phyloP scores from a whole-genome alignment of 2,329 filamentous ascomycete genomes.

The Bipolaris sorokiniana region DNA sequence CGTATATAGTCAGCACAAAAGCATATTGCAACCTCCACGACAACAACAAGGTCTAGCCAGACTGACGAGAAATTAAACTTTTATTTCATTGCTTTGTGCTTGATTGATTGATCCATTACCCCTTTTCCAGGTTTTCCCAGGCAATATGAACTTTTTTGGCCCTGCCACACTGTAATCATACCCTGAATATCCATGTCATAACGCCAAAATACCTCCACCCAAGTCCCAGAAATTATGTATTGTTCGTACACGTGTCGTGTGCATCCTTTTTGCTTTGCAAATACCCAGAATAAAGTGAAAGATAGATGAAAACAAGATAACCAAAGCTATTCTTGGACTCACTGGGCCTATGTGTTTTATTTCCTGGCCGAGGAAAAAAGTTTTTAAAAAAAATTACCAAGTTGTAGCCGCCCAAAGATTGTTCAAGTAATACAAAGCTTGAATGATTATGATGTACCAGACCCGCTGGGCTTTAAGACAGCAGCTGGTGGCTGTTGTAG shows the following conservation, averaged over 20 bases:
- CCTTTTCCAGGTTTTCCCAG: too few species aligned
- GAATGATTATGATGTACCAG: background rate
- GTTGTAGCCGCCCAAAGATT: background rate
- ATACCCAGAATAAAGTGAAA: background rate
- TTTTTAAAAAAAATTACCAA: background rate
- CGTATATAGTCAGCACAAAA: background rate
- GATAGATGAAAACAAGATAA: background rate
- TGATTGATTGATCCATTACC: background rate
- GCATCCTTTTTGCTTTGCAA: background rate
- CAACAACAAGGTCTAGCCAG: background rate
- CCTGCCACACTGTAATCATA: background rate
- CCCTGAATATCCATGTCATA: background rate
- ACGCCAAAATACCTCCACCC: background rate
- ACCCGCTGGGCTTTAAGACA: constrained; percentile 2
- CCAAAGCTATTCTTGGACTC: background rate
- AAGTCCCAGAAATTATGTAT: background rate
- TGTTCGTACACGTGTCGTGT: background rate
- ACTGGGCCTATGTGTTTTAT: background rate
- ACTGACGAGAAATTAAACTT: background rate
- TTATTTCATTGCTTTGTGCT: background rate
- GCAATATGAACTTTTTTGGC: too few species aligned
- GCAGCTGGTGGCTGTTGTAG: constrained; percentile 1
- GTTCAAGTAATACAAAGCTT: background rate
- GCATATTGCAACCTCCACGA: background rate
- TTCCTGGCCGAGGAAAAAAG: background rate